These are phyloP conservation scores for Ceratobasidium sp. DNA, from an alignment of 1,284 basidiomycete species.

Conservation along the genomic window DNA sequence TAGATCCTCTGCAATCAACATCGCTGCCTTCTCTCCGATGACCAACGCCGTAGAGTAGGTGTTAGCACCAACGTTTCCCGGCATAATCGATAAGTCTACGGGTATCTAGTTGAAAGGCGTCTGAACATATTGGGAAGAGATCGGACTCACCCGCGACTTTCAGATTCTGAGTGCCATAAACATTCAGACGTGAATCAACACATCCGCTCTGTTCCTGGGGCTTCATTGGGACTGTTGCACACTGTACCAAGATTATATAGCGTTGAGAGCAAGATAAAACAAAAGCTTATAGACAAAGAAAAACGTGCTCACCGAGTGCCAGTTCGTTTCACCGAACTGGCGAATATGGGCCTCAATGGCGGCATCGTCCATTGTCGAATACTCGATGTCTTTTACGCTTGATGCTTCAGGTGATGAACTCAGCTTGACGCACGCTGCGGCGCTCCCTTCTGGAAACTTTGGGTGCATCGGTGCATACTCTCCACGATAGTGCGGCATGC, in stretches of 20 bases:
- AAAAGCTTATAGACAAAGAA: neutral
- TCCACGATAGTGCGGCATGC: slow-evolving; percentile 59
- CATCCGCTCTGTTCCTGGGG: slow-evolving; percentile 69
- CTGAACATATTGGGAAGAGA: no score
- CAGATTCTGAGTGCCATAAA: slow-evolving; percentile 70
- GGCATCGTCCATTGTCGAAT: slow-evolving; percentile 52
- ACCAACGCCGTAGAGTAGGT: slow-evolving; percentile 25
- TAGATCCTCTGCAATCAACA: slow-evolving; percentile 41
- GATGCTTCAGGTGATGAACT: slow-evolving; percentile 48
- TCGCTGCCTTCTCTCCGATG: slow-evolving; percentile 33
- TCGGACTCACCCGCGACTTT: slow-evolving; percentile 65
- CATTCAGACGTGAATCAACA: slow-evolving; percentile 71
- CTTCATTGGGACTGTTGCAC: slow-evolving; percentile 78
- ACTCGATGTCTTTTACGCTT: slow-evolving; percentile 53
- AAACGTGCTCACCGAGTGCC: slow-evolving; percentile 34
- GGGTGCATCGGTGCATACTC: slow-evolving; percentile 56
- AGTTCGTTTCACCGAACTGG: slow-evolving; percentile 34
- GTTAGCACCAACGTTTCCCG: slow-evolving; percentile 34
- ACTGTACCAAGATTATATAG: neutral
- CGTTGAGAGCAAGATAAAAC: neutral
- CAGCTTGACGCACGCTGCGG: slow-evolving; percentile 21
- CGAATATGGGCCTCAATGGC: slow-evolving; percentile 49
- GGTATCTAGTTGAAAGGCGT: no score
- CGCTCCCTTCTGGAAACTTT: slow-evolving; percentile 53
- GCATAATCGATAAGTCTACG: neutral